Evolutionary conservation across 2,329 filamentous ascomycete genomes (phyloP), one percentile per base, ranked within the genome.

Genomic region (Remersonia thermophila): DNA sequence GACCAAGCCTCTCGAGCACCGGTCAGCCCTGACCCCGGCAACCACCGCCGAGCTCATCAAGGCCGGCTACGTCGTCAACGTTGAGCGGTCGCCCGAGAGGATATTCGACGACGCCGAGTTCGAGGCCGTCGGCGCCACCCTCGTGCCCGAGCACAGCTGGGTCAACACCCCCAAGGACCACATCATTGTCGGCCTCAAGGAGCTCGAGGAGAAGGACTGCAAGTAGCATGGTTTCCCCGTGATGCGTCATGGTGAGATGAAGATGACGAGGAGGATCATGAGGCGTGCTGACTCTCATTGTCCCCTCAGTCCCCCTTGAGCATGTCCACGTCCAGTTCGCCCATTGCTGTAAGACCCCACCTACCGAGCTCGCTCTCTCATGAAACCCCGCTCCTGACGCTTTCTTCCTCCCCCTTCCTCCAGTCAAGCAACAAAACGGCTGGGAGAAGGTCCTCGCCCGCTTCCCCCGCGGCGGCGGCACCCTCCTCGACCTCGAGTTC

Each of bases 401-500:
- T 13, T 6, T 30, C 20, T 6, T 23, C 9, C 20, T 5, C 20
- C 20, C 9, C 5, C 20, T 23, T n/a, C n/a, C n/a, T n/a, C n/a
- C 36, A 50, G 47, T 78, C 64, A 85, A 86, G 69, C 62, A 72
- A 47, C 84, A 91, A 61, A 73, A 63, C 18, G 80, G 80, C 18
- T 94, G 84, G 83, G 74, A 83, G 39, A 70, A 73, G 29, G 82
- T 85, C 5, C 73, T 94, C n/a, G 69, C 76, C 39, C 72, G 87
- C 38, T 95, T 86, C 58, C 71, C 81, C 18, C 71, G 75, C 16
- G 85, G 83, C 39, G 75, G 77, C 37, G 83, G 84, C 47, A 79
- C 73, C 0, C 73, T 95, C 11, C 73, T 86, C 40, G 87, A 95
- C 52, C 71, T 95, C 27, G 87, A 94, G 56, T 95, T 94, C 56